Conservation (phyloP, 2,329 filamentous ascomycete species). For the Neonectria magnoliae region DNA sequence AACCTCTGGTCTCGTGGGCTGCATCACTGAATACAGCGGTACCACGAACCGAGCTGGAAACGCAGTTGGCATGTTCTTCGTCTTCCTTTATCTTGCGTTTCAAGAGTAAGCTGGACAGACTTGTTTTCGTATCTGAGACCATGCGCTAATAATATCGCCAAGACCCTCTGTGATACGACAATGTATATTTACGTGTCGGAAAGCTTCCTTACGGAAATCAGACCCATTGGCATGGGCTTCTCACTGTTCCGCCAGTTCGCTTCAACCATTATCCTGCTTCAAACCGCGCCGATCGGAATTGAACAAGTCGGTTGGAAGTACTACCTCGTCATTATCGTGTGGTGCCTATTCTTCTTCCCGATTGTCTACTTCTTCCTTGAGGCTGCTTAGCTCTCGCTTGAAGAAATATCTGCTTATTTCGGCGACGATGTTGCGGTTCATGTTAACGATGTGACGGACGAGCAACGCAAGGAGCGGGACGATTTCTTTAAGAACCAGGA, state of each 20-base stretch:
- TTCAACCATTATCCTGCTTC: slow-evolving; percentile 58
- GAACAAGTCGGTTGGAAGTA: slow-evolving; percentile 60
- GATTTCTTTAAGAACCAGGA: slow-evolving; percentile 33
- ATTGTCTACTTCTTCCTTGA: slow-evolving; percentile 47
- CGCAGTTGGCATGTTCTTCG: slow-evolving; percentile 53
- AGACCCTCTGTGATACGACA: slow-evolving; percentile 52
- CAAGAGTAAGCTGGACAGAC: slow-evolving; percentile 49
- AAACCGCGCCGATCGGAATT: slow-evolving; percentile 52
- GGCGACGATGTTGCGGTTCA: slow-evolving; percentile 61
- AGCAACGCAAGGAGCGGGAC: slow-evolving; percentile 37
- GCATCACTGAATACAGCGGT: slow-evolving; percentile 49
- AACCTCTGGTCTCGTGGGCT: slow-evolving; percentile 47
- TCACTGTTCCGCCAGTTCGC: slow-evolving; percentile 61
- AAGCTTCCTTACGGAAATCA: slow-evolving; percentile 58
- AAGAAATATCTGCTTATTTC: slow-evolving; percentile 52
- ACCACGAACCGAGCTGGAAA: slow-evolving; percentile 52
- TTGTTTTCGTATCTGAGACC: not conserved
- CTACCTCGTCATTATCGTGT: slow-evolving; percentile 58
- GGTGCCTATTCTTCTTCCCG: slow-evolving; percentile 48
- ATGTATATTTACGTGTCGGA: slow-evolving; percentile 53
- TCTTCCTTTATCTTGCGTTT: slow-evolving; percentile 60
- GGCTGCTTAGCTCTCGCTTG: slow-evolving; percentile 49
- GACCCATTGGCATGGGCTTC: slow-evolving; percentile 62
- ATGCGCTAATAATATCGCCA: slow-evolving; percentile 30
- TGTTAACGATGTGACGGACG: slow-evolving; percentile 54